phyloP scores from a whole-genome alignment of 208 protist species.

The Leishmania tarentolae region DNA sequence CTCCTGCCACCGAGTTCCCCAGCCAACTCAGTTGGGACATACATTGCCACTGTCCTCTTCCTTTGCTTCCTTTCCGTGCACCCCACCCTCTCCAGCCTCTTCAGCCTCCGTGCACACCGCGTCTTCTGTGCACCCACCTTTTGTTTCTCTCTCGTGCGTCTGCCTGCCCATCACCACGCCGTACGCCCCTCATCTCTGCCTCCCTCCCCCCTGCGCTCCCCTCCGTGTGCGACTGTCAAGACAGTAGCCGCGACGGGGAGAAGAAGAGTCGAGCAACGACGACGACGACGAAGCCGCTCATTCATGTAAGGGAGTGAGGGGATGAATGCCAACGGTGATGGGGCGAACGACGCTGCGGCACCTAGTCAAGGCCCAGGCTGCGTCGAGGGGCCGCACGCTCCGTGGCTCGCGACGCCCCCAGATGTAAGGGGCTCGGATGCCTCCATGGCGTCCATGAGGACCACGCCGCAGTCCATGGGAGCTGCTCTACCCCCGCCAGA shows the following conservation, averaged over 20 bases:
- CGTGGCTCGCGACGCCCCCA: neutral
- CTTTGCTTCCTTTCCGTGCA: neutral
- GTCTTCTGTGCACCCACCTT: neutral
- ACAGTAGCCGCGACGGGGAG: neutral
- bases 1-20: neutral
- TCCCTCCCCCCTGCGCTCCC: neutral
- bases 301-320: neutral
- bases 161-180: neutral
- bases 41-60: neutral
- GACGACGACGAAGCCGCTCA: neutral
- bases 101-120: neutral
- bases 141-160: neutral
- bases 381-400: neutral
- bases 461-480: neutral
- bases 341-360: neutral
- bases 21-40: neutral
- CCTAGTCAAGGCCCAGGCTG: neutral
- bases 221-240: neutral
- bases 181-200: neutral
- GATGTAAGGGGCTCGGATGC: neutral
- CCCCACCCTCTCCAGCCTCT: neutral
- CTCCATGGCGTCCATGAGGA: neutral
- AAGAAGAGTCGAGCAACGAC: neutral
- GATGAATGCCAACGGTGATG: neutral
- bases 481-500: neutral